Evolutionary conservation across 768 basidiomycete genomes (phyloP).

Genomic region (Ephemerocybe angulata): DNA sequence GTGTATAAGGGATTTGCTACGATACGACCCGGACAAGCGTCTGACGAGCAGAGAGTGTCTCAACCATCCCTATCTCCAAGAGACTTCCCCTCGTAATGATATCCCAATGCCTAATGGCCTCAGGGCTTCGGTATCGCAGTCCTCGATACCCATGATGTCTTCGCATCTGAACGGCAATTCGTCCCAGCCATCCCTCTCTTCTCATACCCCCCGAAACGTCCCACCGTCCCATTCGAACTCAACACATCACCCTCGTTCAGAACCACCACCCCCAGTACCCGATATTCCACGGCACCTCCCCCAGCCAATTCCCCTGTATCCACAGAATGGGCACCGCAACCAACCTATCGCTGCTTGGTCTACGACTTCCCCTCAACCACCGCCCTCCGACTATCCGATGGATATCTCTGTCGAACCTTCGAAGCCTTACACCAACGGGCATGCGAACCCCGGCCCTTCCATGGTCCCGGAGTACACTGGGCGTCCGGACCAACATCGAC

Average conservation of each 20-base stretch:
- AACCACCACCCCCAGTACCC: constrained; percentile 39
- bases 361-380: constrained; percentile 16
- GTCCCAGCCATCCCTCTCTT: constrained; percentile 29
- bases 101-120: constrained; percentile 59
- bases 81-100: constrained; percentile 66
- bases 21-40: constrained; percentile 85
- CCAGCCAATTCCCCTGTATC: constrained; percentile 18
- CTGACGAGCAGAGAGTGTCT: constrained; percentile 85
- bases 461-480: constrained; percentile 50
- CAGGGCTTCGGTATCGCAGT: constrained; percentile 36
- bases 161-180: constrained; percentile 33
- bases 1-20: constrained; percentile 87
- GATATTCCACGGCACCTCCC: constrained; percentile 43
- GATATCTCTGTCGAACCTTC: constrained; percentile 53
- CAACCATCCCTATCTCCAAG: constrained; percentile 83
- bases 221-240: constrained; percentile 48
- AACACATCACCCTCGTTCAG: constrained; percentile 29
- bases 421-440: constrained; percentile 40
- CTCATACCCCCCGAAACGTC: constrained; percentile 34
- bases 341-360: constrained; percentile 30
- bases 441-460: constrained; percentile 49
- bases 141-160: constrained; percentile 28
- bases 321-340: constrained; percentile 25
- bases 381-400: constrained; percentile 54
- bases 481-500: constrained; percentile 25